Base-by-base conservation (phyloP, 2,329 filamentous ascomycete genomes). In the Thyridium curvatum region DNA sequence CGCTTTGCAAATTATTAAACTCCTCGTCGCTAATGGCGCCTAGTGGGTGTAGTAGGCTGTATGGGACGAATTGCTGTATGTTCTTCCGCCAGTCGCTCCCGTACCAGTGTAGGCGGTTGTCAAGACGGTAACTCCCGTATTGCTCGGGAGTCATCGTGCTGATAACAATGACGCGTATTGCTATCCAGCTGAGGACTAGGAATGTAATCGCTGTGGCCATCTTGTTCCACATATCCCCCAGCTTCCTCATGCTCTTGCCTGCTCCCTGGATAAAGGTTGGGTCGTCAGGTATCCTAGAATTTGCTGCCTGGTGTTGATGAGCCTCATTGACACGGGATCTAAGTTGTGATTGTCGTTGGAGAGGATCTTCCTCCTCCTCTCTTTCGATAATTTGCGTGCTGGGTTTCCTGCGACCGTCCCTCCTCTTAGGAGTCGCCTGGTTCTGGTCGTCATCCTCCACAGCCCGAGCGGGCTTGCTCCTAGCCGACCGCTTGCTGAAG, bases 81-180 rank as follows among this genome's bases (percentile, higher is more conserved):
- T 51, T 52, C 39, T 41, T 43, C 26, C 38, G 41, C 48, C 46
- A 51, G 43, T 51, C 50, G 31, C 32, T 16, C 8, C 47, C 45
- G 18, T 50, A 48, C 50, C 48, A 52, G 32, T 38, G 47, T 18
- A 51, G 43, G 3, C 48, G 44, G 38, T 47, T 47, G 45, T 50
- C 45, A 8, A 51, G 32, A 1, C 42, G 38, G 39, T 46, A 46
- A 13, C 45, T 45, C 16, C 47, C 34, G 45, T 51, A 51, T 17
- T 49, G 37, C 29, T 39, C 45, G 7, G 40, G 28, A 12, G 43
- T 15, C 3, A 43, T 36, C 14, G 46, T 50, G 4, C 41, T 38
- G 18, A 47, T 28, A 12, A 47, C 48, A 33, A 46, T 33, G 4
- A 45, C 43, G 8, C 46, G 46, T 14, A 50, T 18, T 2, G 39